Base-by-base conservation (phyloP, 23 red algal genomes). In the Gracilaria domingensis region DNA sequence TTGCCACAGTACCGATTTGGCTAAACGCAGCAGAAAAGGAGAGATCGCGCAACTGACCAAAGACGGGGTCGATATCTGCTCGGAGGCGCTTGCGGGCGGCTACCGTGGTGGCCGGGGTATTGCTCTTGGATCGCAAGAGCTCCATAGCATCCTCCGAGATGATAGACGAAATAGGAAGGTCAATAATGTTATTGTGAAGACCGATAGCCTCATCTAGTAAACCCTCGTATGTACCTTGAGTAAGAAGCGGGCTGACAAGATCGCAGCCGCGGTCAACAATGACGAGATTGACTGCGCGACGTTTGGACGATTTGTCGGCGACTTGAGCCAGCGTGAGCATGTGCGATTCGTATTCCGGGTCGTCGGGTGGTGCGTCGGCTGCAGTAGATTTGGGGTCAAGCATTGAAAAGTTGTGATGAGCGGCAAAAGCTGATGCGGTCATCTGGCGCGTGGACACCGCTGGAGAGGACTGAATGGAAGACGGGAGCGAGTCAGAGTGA, bases 181-280 rank as follows among this genome's bases (percentile, higher is more conserved):
- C 89, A 8, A 98, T 80, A 53, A 88, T 53, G 66, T 89, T 89
- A 25, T 90, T 91, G 83, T 82, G 89, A 38, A 98, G 75, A 50
- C 96, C 92, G 13, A 98, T 71, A 13, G 87, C 80, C 70, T 98
- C 93, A 29, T 95, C 88, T 42, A 93, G 37, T 28, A 95, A 78
- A 36, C 91, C 96, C 34, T 98, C 96, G 40, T 98, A 98, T 38
- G 96, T 98, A 42, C 96, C 91, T 70, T 95, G 96, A 0, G 96
- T 95, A 16, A 98, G 75, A 79, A 98, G 60, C 29, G 96, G 96
- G 12, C 91, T 98, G 35, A 98, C 84, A 24, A 90, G 75, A 80
- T 98, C 96, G 80, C 90, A 88, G 29, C 82, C 81, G 14, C 96
- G 88, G 51, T 98, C 96, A 24, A 98, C 24, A 35, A 98, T 77